These are phyloP conservation scores for Mycena vulgaris DNA, from an alignment of 768 basidiomycete species.

Conservation along the genomic window DNA sequence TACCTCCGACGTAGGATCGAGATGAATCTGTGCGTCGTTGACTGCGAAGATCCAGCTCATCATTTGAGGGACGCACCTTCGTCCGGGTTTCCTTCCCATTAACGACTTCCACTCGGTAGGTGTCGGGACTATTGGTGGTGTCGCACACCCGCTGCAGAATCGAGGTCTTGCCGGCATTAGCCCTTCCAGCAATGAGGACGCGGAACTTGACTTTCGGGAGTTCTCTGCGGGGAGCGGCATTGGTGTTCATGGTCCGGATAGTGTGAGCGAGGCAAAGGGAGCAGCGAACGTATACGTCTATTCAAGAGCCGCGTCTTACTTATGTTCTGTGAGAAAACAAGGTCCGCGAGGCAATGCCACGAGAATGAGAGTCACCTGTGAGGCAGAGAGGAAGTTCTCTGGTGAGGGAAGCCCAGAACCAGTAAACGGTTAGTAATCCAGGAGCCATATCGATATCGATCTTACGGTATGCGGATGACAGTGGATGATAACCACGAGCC, in stretches of 20 bases:
- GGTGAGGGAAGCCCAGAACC: neutral
- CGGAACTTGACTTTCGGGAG: slow-evolving; percentile 13
- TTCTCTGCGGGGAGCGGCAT: neutral
- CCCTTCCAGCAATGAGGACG: slow-evolving; percentile 18
- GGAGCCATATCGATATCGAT: slow-evolving; percentile 3
- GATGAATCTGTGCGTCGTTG: neutral
- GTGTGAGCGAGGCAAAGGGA: neutral
- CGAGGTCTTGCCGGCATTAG: slow-evolving; percentile 16
- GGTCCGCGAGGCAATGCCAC: neutral
- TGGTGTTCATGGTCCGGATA: slow-evolving; percentile 1
- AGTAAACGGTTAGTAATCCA: neutral
- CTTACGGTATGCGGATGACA: slow-evolving; percentile 1
- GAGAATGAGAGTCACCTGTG: too few relatives aligned
- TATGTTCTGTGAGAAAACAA: slow-evolving; percentile 1
- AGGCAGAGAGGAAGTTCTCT: neutral
- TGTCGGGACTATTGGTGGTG: slow-evolving; percentile 10
- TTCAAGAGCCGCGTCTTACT: neutral
- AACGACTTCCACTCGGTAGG: neutral
- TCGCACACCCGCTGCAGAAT: slow-evolving; percentile 23
- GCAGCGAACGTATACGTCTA: slow-evolving; percentile 5
- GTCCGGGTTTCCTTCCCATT: slow-evolving; percentile 2
- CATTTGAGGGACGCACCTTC: neutral
- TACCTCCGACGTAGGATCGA: slow-evolving; percentile 18
- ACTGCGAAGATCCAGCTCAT: neutral
- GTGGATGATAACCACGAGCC: neutral